Evolutionary conservation across 495 filamentous ascomycete species (phyloP).

Genomic region (Neohortaea acidophila): DNA sequence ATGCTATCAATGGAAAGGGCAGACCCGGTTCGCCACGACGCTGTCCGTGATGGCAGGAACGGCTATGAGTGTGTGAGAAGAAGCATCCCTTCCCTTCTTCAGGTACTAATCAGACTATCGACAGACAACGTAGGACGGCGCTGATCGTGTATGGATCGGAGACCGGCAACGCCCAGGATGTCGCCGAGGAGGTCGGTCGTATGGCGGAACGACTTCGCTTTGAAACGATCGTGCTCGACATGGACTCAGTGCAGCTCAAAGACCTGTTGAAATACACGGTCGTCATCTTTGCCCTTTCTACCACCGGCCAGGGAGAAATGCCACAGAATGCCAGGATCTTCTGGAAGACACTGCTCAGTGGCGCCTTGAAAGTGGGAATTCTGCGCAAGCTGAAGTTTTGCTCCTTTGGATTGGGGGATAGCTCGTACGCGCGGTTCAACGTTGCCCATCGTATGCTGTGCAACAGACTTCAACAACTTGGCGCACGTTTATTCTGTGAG

Average conservation of each 20-base stretch:
- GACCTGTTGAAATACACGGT: conserved; percentile 40
- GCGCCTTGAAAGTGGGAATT: conserved; percentile 56
- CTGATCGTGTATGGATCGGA: conserved; percentile 87
- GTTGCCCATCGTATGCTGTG: conserved; percentile 80
- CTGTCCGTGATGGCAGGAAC: background rate
- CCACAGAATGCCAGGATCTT: conserved; percentile 64
- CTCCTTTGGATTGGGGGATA: conserved; percentile 85
- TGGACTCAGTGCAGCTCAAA: conserved; percentile 53
- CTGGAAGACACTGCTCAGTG: conserved; percentile 71
- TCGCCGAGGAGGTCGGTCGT: conserved; percentile 67
- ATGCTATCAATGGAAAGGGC: conserved; percentile 16
- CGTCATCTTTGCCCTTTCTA: conserved; percentile 68
- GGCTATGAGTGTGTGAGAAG: background rate
- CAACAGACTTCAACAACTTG: conserved; percentile 71
- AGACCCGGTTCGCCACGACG: conserved; percentile 1
- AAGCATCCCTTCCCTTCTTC: background rate
- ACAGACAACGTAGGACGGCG: conserved; percentile 33
- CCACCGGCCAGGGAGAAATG: conserved; percentile 88
- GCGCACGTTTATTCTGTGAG: conserved; percentile 59
- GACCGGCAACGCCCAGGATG: conserved; percentile 82
- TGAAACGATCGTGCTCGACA: conserved; percentile 50
- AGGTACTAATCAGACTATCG: background rate
- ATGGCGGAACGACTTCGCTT: conserved; percentile 63
- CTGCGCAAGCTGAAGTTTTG: conserved; percentile 54
- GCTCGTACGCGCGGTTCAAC: conserved; percentile 91